Percentiles rank a stretch among this genome's conserved stretches.
Evolutionary conservation across 140 eudicot species (phyloP).

Genomic region (Stevia rebaudiana): DNA sequence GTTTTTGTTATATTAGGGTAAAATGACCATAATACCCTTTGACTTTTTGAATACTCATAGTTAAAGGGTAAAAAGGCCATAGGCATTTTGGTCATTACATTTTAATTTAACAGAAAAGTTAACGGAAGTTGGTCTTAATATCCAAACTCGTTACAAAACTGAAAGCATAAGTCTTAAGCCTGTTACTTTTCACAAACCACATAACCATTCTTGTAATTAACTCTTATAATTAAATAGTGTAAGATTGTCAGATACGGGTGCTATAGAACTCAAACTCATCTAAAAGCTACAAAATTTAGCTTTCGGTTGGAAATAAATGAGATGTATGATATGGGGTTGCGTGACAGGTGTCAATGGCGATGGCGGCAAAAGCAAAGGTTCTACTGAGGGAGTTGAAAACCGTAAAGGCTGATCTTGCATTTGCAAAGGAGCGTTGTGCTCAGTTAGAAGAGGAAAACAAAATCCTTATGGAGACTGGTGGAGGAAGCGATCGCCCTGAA

Average conservation of each 20-base stretch:
- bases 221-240: neutral
- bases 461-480: conserved; percentile 66
- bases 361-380: conserved; percentile 97
- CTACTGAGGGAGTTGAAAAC: conserved; percentile 94
- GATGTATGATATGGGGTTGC: conserved; percentile 27
- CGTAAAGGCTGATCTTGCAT: conserved; percentile 91
- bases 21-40: no score
- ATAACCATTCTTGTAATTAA: no score
- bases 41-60: no score
- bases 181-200: no score
- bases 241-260: neutral
- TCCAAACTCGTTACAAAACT: no score
- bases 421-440: conserved; percentile 92
- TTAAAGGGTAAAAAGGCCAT: no score
- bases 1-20: no score
- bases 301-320: neutral
- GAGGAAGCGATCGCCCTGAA: conserved; percentile 68
- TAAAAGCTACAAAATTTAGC: neutral
- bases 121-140: no score
- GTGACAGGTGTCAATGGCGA: conserved; percentile 69
- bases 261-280: neutral
- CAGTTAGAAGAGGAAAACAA: conserved; percentile 91
- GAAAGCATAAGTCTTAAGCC: no score
- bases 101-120: no score
- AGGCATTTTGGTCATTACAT: no score